Base-by-base conservation (phyloP, 345 rosid species). In the Capsella bursapastoris region DNA sequence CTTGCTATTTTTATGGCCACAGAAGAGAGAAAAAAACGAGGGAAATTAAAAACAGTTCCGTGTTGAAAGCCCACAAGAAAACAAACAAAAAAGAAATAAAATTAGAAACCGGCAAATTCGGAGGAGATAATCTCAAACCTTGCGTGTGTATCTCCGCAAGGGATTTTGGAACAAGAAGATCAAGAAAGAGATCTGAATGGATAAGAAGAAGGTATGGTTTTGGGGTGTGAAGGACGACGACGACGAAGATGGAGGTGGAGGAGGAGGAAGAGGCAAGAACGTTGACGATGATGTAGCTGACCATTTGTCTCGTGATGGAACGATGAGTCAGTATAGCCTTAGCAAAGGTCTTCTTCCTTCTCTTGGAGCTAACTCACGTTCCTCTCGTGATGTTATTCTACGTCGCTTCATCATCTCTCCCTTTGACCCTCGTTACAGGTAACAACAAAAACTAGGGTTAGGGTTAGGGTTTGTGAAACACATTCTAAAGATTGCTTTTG, bases 381-480 rank as follows among this genome's bases (percentile, higher is more conserved):
- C 77, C 59, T 57, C 56, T 49, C 87, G 86, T 28, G 80, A 80
- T 27, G 52, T 77, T 25, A 70, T 56, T 50, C 88, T 89, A 58
- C 88, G 84, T 29, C 83, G 76, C 41, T 85, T 74, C 75, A 83
- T 90, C 69, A 18, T 92, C 68, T 86, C 95, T 14, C 96, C 96
- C 3, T 88, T 85, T 34, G 88, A 87, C 77, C 82, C 69, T 37
- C 88, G 82, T n/a, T 87, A 87, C 85, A 84, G 90, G 97, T 22
- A 22, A 22, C 25, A 22, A 22, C 25, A 22, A 22, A 22, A 22
- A 22, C 25, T 22, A 22, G 25, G 25, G 25, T 22, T 22, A 22
- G 25, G 25, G 25, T 22, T 22, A 22, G 25, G 25, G 25, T 22
- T 22, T 22, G 25, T 22, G 2, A 22, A 22, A 22, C 25, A 22